These are phyloP conservation scores for Cercospora beticola DNA, from an alignment of 2,329 filamentous ascomycete genomes.

Conservation along the genomic window DNA sequence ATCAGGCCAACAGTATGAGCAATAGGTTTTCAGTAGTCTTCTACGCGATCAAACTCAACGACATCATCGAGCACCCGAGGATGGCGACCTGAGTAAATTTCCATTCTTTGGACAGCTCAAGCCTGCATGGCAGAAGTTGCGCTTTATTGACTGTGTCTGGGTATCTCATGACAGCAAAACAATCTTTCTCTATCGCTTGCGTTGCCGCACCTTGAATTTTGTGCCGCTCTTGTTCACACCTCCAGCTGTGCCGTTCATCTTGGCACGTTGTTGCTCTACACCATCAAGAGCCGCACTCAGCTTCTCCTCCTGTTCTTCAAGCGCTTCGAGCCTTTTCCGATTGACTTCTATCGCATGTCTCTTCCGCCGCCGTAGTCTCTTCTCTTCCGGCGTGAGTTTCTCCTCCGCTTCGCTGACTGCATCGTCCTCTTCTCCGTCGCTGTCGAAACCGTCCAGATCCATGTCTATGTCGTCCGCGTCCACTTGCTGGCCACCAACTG, in stretches of 20 bases:
- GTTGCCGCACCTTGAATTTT: conserved; percentile 64
- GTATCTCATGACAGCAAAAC: neutral
- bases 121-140: neutral
- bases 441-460: conserved; percentile 29
- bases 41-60: neutral
- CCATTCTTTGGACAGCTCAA: neutral
- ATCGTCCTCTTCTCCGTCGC: conserved; percentile 28
- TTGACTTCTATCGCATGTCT: conserved; percentile 52
- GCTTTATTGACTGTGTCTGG: neutral
- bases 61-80: neutral
- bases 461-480: conserved; percentile 22
- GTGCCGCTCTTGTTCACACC: conserved; percentile 63
- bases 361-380: conserved; percentile 51
- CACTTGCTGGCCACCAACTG: neutral
- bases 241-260: conserved; percentile 60
- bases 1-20: neutral
- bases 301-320: conserved; percentile 56
- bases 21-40: neutral
- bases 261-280: conserved; percentile 59
- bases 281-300: conserved; percentile 57
- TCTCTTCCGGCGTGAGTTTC: conserved; percentile 40
- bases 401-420: conserved; percentile 30
- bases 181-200: conserved; percentile 53
- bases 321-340: conserved; percentile 50
- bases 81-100: neutral